Conservation (phyloP, 2,329 filamentous ascomycete genomes). For the Sclerotinia sclerotiorum region DNA sequence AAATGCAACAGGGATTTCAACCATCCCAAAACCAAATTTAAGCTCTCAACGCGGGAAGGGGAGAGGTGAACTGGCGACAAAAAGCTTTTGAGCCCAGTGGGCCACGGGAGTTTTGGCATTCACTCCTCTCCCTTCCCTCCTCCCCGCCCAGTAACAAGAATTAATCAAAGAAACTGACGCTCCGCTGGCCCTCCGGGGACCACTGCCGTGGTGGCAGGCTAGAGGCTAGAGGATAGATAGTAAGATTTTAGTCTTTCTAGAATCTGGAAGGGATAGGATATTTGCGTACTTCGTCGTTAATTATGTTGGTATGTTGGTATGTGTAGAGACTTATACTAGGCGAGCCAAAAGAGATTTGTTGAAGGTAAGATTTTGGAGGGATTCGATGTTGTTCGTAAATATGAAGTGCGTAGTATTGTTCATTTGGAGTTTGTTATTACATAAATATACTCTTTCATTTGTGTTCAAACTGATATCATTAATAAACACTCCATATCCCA, state of each 20-base stretch:
- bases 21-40: background rate
- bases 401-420: background rate
- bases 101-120: too few species aligned
- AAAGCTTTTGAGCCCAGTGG: background rate
- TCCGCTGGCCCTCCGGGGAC: background rate
- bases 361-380: background rate
- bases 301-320: background rate
- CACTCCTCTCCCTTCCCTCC: too few species aligned
- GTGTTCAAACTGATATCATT: constrained; percentile 16
- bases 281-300: background rate
- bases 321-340: background rate
- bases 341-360: background rate
- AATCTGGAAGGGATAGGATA: background rate
- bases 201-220: background rate
- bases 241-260: background rate
- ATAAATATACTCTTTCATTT: background rate
- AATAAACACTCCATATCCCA: constrained; percentile 28
- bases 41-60: too few species aligned
- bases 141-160: too few species aligned
- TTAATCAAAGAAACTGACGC: background rate
- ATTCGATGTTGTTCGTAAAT: background rate
- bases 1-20: background rate
- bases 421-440: background rate
- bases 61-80: background rate
- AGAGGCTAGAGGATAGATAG: background rate